Percentiles rank a stretch among this genome's conserved stretches.
These are phyloP conservation scores for Alternaria dauci DNA, from an alignment of 2,329 filamentous ascomycete species.

Conservation along the genomic window DNA sequence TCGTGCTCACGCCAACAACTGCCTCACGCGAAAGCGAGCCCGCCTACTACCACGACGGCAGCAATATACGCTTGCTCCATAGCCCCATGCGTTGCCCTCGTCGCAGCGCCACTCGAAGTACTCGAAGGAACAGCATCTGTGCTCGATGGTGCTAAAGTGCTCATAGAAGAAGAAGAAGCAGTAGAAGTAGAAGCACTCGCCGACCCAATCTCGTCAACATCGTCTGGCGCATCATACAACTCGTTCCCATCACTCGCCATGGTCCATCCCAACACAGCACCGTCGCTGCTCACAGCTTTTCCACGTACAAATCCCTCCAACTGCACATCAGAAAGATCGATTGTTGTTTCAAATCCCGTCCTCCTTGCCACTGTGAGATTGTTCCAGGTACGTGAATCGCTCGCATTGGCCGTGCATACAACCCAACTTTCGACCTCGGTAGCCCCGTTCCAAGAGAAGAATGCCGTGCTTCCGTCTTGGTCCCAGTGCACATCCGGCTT, in stretches of 20 bases:
- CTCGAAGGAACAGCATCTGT: slow-evolving; percentile 8
- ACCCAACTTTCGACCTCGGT: slow-evolving; percentile 36
- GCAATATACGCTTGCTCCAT: slow-evolving; percentile 17
- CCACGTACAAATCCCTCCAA: slow-evolving; percentile 22
- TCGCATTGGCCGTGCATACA: slow-evolving; percentile 37
- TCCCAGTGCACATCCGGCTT: slow-evolving; percentile 28
- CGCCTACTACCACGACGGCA: slow-evolving; percentile 18
- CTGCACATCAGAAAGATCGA: slow-evolving; percentile 13
- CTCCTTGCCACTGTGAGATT: slow-evolving; percentile 19
- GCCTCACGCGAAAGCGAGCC: slow-evolving; percentile 7
- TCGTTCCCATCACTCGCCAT: slow-evolving; percentile 16
- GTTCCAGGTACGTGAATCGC: slow-evolving; percentile 21
- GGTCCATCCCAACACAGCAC: slow-evolving; percentile 17
- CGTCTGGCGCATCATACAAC: slow-evolving; percentile 21
- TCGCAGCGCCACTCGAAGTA: slow-evolving; percentile 14
- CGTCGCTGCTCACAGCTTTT: slow-evolving; percentile 18
- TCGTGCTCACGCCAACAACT: background rate
- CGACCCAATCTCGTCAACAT: slow-evolving; percentile 9
- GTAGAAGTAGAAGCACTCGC: background rate
- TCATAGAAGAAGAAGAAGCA: slow-evolving; percentile 1
- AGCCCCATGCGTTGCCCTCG: slow-evolving; percentile 6
- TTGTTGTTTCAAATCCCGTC: slow-evolving; percentile 26
- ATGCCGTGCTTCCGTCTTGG: slow-evolving; percentile 20
- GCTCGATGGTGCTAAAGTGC: background rate
- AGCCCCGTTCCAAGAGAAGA: slow-evolving; percentile 41